A percentile compares a stretch with the other conserved stretches of the same genome.
Conservation (phyloP, 1,284 basidiomycete species). For the Xanthoconium separans region DNA sequence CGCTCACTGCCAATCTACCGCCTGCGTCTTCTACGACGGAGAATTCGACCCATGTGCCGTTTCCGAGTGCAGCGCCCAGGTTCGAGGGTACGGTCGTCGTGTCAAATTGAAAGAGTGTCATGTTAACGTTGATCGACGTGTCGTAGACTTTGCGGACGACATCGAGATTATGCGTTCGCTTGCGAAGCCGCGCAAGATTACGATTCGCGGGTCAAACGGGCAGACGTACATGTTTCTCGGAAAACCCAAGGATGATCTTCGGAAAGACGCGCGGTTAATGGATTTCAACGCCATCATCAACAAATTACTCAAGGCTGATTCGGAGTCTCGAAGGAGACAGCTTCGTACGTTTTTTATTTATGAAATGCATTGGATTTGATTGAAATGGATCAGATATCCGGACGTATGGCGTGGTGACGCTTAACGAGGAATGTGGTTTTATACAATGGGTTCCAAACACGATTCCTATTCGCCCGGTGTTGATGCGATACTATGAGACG, state of each 20-base stretch:
- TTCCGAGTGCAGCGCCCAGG: conserved; percentile 75
- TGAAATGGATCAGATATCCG: conserved; percentile 68
- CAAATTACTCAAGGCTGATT: conserved; percentile 92
- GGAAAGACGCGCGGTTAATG: conserved; percentile 98
- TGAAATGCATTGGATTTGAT: not conserved
- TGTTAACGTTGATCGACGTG: not conserved
- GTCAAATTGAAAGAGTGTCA: not conserved
- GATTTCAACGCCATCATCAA: conserved; percentile 99
- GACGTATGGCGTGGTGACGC: conserved; percentile 93
- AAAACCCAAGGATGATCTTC: conserved; percentile 96
- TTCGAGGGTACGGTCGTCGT: conserved; percentile 61
- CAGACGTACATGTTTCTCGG: conserved; percentile 90
- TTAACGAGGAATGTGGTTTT: conserved; percentile 97
- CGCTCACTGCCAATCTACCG: conserved; percentile 87
- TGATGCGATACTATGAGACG: conserved; percentile 73
- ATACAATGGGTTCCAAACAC: conserved; percentile 99
- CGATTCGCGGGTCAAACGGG: conserved; percentile 83
- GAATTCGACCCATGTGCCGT: conserved; percentile 76
- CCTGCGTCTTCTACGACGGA: conserved; percentile 56
- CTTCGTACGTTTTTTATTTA: conserved; percentile 57
- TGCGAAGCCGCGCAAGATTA: conserved; percentile 91
- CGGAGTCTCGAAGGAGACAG: conserved; percentile 87
- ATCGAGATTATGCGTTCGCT: conserved; percentile 94
- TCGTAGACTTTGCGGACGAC: conserved; percentile 72
- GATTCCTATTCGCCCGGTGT: conserved; percentile 78